Evolutionary conservation across 306 rosid species (phyloP).

Genomic region (Corylus heterophylla): DNA sequence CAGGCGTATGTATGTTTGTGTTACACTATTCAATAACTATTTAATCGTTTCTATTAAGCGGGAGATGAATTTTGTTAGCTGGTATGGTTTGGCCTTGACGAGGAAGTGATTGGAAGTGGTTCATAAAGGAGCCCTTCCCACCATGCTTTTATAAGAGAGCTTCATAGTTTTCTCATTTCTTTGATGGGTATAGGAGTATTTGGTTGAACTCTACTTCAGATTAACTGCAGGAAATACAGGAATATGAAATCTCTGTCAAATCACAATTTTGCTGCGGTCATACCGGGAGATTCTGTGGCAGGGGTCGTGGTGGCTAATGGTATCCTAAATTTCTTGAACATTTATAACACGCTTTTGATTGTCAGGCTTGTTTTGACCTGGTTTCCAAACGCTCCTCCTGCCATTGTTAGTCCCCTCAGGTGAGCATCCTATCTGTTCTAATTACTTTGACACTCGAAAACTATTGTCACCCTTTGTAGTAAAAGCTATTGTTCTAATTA

Average conservation of each 20-base stretch:
- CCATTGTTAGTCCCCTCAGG: slow-evolving; percentile 92
- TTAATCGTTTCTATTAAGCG: no score
- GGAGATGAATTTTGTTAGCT: no score
- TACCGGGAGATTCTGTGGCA: slow-evolving; percentile 91
- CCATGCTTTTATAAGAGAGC: no score
- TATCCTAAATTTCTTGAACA: slow-evolving; percentile 70
- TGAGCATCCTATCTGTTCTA: slow-evolving; percentile 2
- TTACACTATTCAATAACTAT: background rate
- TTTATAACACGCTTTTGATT: slow-evolving; percentile 80
- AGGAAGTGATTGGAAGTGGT: background rate
- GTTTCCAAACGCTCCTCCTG: slow-evolving; percentile 92
- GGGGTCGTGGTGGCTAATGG: slow-evolving; percentile 87
- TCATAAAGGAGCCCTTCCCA: background rate
- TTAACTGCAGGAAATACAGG: slow-evolving; percentile 43
- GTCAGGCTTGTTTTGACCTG: slow-evolving; percentile 94
- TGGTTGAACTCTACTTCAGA: slow-evolving; percentile 46
- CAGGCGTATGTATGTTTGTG: background rate
- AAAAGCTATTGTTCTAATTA: background rate
- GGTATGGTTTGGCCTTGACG: no score
- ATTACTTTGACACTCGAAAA: background rate
- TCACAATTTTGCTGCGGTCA: slow-evolving; percentile 82
- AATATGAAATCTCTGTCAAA: slow-evolving; percentile 30
- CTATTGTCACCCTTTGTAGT: no score
- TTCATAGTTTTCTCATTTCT: background rate
- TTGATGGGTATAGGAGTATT: background rate